These are phyloP conservation scores for Oryza meridionalis DNA, from an alignment of 176 grass and related monocot genomes.

Conservation along the genomic window DNA sequence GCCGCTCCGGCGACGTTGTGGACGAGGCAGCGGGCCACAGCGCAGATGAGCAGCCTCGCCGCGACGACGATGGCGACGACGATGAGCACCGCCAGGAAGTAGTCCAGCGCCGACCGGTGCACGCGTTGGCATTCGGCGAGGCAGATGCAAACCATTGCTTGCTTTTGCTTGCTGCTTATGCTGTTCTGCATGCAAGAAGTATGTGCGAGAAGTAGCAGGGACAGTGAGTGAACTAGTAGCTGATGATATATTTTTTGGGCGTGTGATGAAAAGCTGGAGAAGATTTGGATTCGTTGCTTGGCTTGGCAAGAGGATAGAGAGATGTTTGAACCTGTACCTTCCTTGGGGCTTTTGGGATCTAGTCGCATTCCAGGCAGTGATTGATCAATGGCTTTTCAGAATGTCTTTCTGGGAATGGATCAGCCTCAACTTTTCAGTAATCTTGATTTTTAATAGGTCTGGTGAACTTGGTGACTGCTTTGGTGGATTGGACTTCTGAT, in stretches of 20 bases:
- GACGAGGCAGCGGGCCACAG: conserved; percentile 39
- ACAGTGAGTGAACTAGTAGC: background rate
- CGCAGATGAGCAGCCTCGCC: conserved; percentile 38
- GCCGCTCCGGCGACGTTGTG: background rate
- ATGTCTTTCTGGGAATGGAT: background rate
- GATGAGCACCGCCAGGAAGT: conserved; percentile 45
- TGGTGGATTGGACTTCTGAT: conserved; percentile 26
- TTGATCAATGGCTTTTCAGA: conserved; percentile 23
- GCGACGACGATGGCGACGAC: conserved; percentile 34
- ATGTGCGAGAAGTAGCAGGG: background rate
- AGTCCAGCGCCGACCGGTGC: conserved; percentile 47
- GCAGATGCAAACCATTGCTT: conserved; percentile 49
- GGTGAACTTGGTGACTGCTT: conserved; percentile 5
- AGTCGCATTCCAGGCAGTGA: conserved; percentile 37
- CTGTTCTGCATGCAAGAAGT: too few relatives aligned
- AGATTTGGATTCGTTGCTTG: conserved; percentile 42
- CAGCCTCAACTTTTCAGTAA: background rate
- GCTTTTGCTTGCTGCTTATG: background rate
- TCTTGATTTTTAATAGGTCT: background rate
- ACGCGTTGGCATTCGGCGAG: conserved; percentile 32
- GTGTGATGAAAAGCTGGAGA: background rate
- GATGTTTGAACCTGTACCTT: conserved; percentile 45
- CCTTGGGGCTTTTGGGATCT: conserved; percentile 34
- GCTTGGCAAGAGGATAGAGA: conserved; percentile 1
- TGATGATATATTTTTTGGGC: conserved; percentile 2